Conservation (phyloP, 2,329 filamentous ascomycete genomes). For the Aspergillus sp. region DNA sequence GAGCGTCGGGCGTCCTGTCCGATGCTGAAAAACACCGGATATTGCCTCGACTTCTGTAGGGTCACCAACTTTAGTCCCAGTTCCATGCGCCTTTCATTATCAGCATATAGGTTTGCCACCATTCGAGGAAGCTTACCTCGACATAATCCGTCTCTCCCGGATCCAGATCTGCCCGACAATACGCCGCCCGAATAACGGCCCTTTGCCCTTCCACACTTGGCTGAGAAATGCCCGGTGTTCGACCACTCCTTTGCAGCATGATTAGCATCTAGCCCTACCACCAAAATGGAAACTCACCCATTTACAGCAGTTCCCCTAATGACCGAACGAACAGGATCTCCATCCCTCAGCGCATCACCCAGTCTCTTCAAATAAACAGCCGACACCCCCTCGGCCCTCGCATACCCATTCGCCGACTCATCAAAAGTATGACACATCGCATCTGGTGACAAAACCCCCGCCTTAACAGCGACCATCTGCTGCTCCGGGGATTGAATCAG, state of each 20-base stretch:
- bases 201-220: conserved; percentile 1
- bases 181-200: conserved; percentile 1
- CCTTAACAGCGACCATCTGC: conserved; percentile 28
- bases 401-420: conserved; percentile 13
- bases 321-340: conserved; percentile 8
- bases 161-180: neutral
- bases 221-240: neutral
- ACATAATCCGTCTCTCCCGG: neutral
- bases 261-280: neutral
- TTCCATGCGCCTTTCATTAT: conserved; percentile 9
- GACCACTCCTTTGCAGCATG: neutral
- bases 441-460: conserved; percentile 37
- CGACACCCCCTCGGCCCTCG: conserved; percentile 9
- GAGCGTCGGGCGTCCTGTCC: conserved; percentile 7
- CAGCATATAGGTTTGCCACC: neutral
- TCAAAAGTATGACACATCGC: conserved; percentile 21
- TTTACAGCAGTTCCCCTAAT: conserved; percentile 7
- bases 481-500: conserved; percentile 23
- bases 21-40: neutral
- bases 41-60: conserved; percentile 4
- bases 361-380: conserved; percentile 12
- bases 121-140: neutral
- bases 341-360: conserved; percentile 3
- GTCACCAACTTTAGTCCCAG: conserved; percentile 13
- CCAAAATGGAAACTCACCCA: neutral